Evolutionary conservation across 768 basidiomycete genomes (phyloP).

Genomic region (Phaffia tasmanica): DNA sequence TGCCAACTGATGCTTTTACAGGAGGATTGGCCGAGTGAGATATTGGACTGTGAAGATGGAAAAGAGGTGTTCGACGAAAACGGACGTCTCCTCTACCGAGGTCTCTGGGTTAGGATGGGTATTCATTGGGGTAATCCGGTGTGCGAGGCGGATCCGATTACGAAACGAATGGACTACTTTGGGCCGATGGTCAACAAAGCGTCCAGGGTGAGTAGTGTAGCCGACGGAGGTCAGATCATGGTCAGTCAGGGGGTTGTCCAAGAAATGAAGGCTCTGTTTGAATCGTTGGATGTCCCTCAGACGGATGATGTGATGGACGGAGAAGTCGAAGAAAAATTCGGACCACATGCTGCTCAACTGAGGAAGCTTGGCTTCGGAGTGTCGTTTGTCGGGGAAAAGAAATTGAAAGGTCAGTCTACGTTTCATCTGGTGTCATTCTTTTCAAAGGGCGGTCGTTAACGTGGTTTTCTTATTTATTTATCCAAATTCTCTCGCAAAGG

Average conservation of each 20-base stretch:
- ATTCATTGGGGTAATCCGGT: slow-evolving; percentile 84
- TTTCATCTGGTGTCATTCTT: background rate
- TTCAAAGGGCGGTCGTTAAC: background rate
- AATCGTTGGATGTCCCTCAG: slow-evolving; percentile 51
- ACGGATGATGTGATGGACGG: slow-evolving; percentile 50
- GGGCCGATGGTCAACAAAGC: slow-evolving; percentile 93
- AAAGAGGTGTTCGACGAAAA: slow-evolving; percentile 58
- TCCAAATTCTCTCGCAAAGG: slow-evolving; percentile 1
- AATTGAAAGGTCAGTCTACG: slow-evolving; percentile 61
- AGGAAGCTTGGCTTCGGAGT: slow-evolving; percentile 58
- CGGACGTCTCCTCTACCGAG: slow-evolving; percentile 64
- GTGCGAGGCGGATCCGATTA: slow-evolving; percentile 83
- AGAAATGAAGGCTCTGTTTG: slow-evolving; percentile 43
- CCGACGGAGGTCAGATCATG: slow-evolving; percentile 88
- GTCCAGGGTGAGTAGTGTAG: slow-evolving; percentile 67
- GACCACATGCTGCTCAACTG: slow-evolving; percentile 55
- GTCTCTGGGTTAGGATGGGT: slow-evolving; percentile 92
- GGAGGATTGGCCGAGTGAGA: slow-evolving; percentile 82
- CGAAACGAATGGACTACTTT: slow-evolving; percentile 94
- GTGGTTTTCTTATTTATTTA: background rate
- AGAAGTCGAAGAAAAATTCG: slow-evolving; percentile 24
- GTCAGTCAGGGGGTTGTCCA: slow-evolving; percentile 70
- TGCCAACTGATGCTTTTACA: slow-evolving; percentile 73
- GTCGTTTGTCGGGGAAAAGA: slow-evolving; percentile 71
- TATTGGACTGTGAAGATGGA: slow-evolving; percentile 85